Percentiles rank a stretch among this genome's conserved stretches.
Conservation (phyloP, 2,329 filamentous ascomycete genomes). For the Tricladium varicosporioides region DNA sequence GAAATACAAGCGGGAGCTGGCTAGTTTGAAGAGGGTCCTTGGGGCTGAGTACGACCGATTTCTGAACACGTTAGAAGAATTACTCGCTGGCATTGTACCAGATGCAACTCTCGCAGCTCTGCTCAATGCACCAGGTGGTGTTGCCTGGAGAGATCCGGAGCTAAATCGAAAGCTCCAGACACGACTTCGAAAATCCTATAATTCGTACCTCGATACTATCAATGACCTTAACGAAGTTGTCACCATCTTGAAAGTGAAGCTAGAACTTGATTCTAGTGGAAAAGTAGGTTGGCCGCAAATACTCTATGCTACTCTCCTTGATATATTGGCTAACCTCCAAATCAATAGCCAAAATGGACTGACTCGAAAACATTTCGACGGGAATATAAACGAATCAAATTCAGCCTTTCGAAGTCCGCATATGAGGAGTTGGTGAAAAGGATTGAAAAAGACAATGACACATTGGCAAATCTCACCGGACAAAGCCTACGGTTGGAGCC, state of each 20-base stretch:
- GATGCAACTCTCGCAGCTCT: neutral
- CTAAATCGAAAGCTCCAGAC: neutral
- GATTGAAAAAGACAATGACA: slow-evolving; percentile 6
- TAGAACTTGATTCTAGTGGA: slow-evolving; percentile 1
- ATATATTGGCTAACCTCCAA: neutral
- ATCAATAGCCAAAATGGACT: slow-evolving; percentile 3
- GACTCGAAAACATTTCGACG: slow-evolving; percentile 3
- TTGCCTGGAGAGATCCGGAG: slow-evolving; percentile 1
- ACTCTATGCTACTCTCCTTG: neutral
- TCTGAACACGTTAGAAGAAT: slow-evolving; percentile 6
- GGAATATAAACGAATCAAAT: slow-evolving; percentile 6
- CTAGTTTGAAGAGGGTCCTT: slow-evolving; percentile 5
- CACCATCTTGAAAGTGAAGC: neutral
- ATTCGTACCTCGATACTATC: neutral
- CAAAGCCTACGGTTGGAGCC: slow-evolving; percentile 3
- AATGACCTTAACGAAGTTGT: slow-evolving; percentile 6
- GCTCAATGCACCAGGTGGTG: neutral
- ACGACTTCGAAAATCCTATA: slow-evolving; percentile 1
- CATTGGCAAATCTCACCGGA: slow-evolving; percentile 1
- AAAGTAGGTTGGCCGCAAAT: too few species aligned
- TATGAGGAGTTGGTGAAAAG: slow-evolving; percentile 6
- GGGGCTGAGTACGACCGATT: slow-evolving; percentile 5
- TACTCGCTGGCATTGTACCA: neutral
- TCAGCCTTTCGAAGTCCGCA: slow-evolving; percentile 4
- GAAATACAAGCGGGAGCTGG: slow-evolving; percentile 2